Evolutionary conservation across 164 flowering plant genomes (phyloP), one percentile per base, ranked within the genome.

Genomic region (Magnolia changhungtana): DNA sequence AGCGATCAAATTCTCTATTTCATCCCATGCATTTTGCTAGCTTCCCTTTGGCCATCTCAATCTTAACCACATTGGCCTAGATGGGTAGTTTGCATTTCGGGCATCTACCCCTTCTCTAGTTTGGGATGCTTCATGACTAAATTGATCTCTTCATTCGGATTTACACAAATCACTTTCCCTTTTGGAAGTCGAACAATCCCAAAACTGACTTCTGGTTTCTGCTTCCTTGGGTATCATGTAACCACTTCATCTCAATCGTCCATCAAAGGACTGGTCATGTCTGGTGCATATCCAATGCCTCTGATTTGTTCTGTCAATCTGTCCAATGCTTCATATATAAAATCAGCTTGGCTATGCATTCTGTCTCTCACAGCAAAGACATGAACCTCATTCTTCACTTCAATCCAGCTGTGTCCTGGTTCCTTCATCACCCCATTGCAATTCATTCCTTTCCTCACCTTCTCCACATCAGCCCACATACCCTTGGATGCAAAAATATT

Each of bases 321-420:
- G 70, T 82, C 81, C 78, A 88, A 78, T n/a, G 81, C 76, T 1
- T 72, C 79, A 76, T 76, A 83, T 52, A 85, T 85, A 31, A 73
- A 58, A 73, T 80, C 78, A 7, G 80, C 72, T 67, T 80, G 79
- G 14, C 31, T 2, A 78, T 87, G 90, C 51, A 72, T 65, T 72
- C 58, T 78, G 20, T 87, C 89, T 78, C 78, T 84, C 7, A 85
- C 83, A 61, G 80, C 72, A 82, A 87, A 89, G n/a, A 76, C 84
- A 76, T 83, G 80, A 74, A 83, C 80, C 69, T 82, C 77, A 50
- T 72, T 80, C 72, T 79, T 73, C 16, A 82, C 72, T 83, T 89
- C 87, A 50, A 89, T 82, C 90, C 89, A 89, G 81, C 90, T 89
- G 52, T 85, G 78, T 49, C 92, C 92, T 9, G 88, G 87, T 80